Conservation (phyloP, 495 filamentous ascomycete species). For the Xylaria bambusicola region DNA sequence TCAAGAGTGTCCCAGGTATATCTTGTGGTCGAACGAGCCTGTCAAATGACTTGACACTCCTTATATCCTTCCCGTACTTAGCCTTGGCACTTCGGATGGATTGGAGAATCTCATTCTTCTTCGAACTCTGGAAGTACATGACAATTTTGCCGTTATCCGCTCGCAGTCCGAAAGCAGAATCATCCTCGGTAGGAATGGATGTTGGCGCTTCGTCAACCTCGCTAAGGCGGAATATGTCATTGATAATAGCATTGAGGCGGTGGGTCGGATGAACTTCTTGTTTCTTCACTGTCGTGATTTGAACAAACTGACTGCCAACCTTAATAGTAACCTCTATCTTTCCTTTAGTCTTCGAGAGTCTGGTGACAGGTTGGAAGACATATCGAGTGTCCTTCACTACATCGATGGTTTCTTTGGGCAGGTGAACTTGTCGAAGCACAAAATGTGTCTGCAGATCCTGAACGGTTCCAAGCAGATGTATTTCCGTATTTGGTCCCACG, state of each 20-base stretch:
- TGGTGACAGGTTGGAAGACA: constrained; percentile 63
- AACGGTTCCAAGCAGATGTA: constrained; percentile 60
- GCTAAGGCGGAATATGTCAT: constrained; percentile 65
- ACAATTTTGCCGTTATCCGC: constrained; percentile 67
- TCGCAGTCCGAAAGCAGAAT: constrained; percentile 66
- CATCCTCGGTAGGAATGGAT: constrained; percentile 62
- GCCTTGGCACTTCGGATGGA: constrained; percentile 60
- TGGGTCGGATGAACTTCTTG: constrained; percentile 63
- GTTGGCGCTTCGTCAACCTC: constrained; percentile 65
- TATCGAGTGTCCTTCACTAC: constrained; percentile 63
- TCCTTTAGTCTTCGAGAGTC: constrained; percentile 65
- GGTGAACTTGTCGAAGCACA: constrained; percentile 60
- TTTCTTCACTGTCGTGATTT: constrained; percentile 65
- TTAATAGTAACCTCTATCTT: constrained; percentile 67
- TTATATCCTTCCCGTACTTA: constrained; percentile 61
- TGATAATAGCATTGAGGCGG: constrained; percentile 60
- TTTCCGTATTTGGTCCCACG: constrained; percentile 61
- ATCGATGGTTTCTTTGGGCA: constrained; percentile 67
- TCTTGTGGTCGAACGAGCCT: constrained; percentile 65
- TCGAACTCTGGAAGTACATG: constrained; percentile 66
- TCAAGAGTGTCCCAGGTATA: constrained; percentile 66
- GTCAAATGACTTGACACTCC: constrained; percentile 57
- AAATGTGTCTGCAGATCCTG: constrained; percentile 66
- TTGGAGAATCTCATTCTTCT: constrained; percentile 61
- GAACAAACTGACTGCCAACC: constrained; percentile 66